Percentiles rank a stretch among this genome's conserved stretches.
Conservation (phyloP, 2,329 filamentous ascomycete genomes). For the Epichloe bromicola region DNA sequence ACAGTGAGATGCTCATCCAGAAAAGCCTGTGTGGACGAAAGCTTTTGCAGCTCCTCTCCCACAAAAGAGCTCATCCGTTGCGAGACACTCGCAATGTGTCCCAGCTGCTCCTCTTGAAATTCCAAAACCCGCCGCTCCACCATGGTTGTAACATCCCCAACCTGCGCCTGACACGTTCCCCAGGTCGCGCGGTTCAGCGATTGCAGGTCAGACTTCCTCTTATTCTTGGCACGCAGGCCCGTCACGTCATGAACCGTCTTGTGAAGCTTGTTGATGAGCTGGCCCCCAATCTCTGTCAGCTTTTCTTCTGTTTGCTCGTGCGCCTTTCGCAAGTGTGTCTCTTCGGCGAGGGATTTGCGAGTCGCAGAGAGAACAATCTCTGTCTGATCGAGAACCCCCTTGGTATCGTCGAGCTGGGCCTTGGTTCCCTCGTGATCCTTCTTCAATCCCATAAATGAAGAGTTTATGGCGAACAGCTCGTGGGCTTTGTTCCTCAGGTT, state of each 20-base stretch:
- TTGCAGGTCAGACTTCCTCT: conserved; percentile 74
- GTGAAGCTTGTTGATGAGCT: conserved; percentile 65
- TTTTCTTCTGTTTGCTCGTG: conserved; percentile 75
- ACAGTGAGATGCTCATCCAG: conserved; percentile 54
- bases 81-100: conserved; percentile 55
- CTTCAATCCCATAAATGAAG: conserved; percentile 76
- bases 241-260: conserved; percentile 70
- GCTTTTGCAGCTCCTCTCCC: conserved; percentile 55
- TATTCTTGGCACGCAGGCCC: conserved; percentile 74
- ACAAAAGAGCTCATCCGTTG: conserved; percentile 67
- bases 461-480: conserved; percentile 76
- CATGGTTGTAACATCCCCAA: conserved; percentile 60
- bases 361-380: conserved; percentile 73
- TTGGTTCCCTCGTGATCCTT: conserved; percentile 76
- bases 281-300: conserved; percentile 58
- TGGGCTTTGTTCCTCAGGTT: conserved; percentile 90
- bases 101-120: conserved; percentile 60
- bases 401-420: conserved; percentile 61
- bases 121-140: conserved; percentile 64
- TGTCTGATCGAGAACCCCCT: conserved; percentile 75
- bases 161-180: conserved; percentile 61
- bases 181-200: conserved; percentile 66
- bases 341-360: conserved; percentile 62
- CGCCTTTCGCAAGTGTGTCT: conserved; percentile 66
- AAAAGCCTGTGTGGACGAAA: conserved; percentile 57